Base-by-base conservation (phyloP, 768 basidiomycete genomes). In the Gautieria morchelliformis region DNA sequence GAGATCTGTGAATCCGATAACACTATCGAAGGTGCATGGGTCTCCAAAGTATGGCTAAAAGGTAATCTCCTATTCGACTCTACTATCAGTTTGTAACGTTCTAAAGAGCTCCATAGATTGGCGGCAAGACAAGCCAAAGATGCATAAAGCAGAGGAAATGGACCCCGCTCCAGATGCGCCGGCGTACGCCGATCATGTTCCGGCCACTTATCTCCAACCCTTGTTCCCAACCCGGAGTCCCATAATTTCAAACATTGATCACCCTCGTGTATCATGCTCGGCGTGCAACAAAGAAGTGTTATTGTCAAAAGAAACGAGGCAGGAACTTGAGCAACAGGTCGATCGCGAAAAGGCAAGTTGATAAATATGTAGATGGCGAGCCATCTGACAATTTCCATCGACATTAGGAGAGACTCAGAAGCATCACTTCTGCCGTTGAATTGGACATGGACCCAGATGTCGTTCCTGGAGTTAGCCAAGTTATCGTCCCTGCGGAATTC, bases 11-110 rank as follows among this genome's bases (percentile, higher is more conserved):
- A 75, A 27, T 69, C 74, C 10, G 69, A 70, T 4, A 70, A 71
- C 12, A 78, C 78, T 56, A 67, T 69, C 15, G 60, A 62, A 15
- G 78, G 79, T 7, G 84, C 76, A 66, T 89, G 85, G 84, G 80
- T 92, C 64, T 92, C 90, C 0, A 89, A 84, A 65, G 67, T 70
- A 6, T 93, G 91, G 91, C 67, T 87, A 4, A 85, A 78, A 78
- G 89, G 89, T 86, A 58, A 15, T 67, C 58, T 45, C 42, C 27
- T 27, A 27, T 27, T 27, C 27, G 27, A 27, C 27, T 37, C 14
- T 37, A 37, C 14, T 37, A 12, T 11, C 7, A 8, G 4, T 48
- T 2, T 39, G 27, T 35, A 24, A 50, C 35, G 14, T 9, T 37
- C 35, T 37, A 37, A 37, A 9, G 14, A 37, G 35, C n/a, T 35